phyloP scores from a whole-genome alignment of 305 asterid genomes.

The Stenogyne calaminthoides region DNA sequence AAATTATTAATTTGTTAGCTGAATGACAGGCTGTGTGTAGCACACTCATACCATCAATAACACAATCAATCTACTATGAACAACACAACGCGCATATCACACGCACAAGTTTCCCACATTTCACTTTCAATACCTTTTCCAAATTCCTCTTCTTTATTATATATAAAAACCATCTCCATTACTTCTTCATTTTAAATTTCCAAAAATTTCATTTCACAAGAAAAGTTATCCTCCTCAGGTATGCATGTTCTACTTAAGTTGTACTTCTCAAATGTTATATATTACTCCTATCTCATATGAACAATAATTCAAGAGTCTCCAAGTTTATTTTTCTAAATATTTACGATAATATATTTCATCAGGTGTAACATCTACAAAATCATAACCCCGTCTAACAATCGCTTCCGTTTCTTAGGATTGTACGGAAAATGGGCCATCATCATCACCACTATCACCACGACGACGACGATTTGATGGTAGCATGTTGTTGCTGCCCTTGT shows the following conservation, averaged over 20 bases:
- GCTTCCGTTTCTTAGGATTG: not conserved
- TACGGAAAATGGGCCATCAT: constrained; percentile 47
- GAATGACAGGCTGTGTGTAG: not conserved
- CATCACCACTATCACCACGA: too few species aligned
- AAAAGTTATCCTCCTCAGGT: not conserved
- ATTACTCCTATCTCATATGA: too few species aligned
- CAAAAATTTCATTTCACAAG: not conserved
- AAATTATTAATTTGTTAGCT: not conserved
- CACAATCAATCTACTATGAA: not conserved
- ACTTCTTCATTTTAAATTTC: not conserved
- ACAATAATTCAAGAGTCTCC: not conserved
- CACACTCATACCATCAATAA: not conserved
- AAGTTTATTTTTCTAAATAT: not conserved
- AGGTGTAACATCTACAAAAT: not conserved
- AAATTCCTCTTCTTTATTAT: not conserved
- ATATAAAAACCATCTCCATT: not conserved
- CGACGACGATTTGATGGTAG: constrained; percentile 21
- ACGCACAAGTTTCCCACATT: constrained; percentile 10
- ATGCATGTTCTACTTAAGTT: not conserved
- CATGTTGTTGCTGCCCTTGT: constrained; percentile 55
- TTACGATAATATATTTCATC: not conserved
- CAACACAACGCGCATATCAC: constrained; percentile 24
- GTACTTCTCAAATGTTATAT: not conserved
- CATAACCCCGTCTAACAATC: not conserved
- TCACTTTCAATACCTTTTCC: not conserved